Evolutionary conservation across 1,139 yeast genomes (phyloP).

Genomic region (Casaregolazyma suthepensis): DNA sequence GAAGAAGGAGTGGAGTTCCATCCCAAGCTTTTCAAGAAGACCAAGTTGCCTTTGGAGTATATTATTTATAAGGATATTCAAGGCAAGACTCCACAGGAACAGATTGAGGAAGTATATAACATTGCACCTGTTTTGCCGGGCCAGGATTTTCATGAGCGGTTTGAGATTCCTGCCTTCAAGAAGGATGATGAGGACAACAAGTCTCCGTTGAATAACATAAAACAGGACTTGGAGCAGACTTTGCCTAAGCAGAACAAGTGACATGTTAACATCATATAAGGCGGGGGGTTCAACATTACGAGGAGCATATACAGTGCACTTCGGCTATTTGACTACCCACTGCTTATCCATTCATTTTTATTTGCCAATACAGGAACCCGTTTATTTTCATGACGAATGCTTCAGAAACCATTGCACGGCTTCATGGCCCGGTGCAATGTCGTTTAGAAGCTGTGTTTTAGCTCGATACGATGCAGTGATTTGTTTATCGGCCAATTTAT

Average conservation of each 20-base stretch:
- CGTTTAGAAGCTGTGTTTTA: slow-evolving; percentile 10
- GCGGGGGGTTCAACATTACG: background rate
- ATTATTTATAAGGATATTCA: slow-evolving; percentile 56
- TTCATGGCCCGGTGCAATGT: slow-evolving; percentile 21
- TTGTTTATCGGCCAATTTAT: slow-evolving; percentile 3
- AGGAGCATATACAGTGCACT: background rate
- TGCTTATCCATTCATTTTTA: background rate
- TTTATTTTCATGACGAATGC: background rate
- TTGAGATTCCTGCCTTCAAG: slow-evolving; percentile 62
- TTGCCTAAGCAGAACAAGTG: slow-evolving; percentile 10
- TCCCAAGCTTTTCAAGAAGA: slow-evolving; percentile 64
- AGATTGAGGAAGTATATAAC: slow-evolving; percentile 51
- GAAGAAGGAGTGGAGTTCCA: slow-evolving; percentile 77
- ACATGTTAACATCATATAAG: background rate
- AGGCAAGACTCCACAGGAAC: slow-evolving; percentile 41
- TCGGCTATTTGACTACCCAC: background rate
- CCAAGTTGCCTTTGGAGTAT: slow-evolving; percentile 46
- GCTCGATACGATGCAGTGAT: slow-evolving; percentile 9
- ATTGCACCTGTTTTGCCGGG: slow-evolving; percentile 73
- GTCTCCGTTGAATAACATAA: slow-evolving; percentile 1
- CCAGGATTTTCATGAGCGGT: slow-evolving; percentile 55
- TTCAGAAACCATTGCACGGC: slow-evolving; percentile 13
- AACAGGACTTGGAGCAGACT: slow-evolving; percentile 7
- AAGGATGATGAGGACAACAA: slow-evolving; percentile 32
- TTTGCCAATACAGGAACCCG: background rate